phyloP scores from a whole-genome alignment of 2,329 filamentous ascomycete species.

The Aspergillus sp. region DNA sequence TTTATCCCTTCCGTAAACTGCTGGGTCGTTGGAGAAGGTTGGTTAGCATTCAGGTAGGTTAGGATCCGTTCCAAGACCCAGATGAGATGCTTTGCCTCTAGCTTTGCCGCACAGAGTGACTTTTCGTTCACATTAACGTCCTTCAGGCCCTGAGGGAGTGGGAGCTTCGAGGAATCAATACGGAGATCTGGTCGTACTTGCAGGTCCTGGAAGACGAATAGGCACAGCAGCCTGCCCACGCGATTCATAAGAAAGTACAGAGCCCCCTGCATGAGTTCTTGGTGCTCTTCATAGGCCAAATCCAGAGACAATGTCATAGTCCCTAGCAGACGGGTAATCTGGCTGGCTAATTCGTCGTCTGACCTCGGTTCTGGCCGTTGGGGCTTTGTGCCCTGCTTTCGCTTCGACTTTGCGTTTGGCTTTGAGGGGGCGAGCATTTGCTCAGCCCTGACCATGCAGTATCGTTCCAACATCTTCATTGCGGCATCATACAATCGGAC shows the following conservation, averaged over 20 bases:
- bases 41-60: constrained; percentile 14
- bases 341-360: constrained; percentile 12
- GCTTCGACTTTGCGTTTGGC: constrained; percentile 4
- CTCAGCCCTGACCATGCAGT: constrained; percentile 15
- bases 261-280: constrained; percentile 35
- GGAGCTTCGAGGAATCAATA: constrained; percentile 15
- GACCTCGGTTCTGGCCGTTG: constrained; percentile 2
- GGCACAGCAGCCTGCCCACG: constrained; percentile 33
- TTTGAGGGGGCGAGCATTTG: constrained; percentile 2
- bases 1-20: constrained; percentile 18
- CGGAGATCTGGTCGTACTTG: constrained; percentile 18
- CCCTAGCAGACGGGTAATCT: constrained; percentile 19
- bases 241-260: constrained; percentile 31
- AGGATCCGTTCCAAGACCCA: constrained; percentile 26
- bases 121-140: constrained; percentile 15
- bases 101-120: constrained; percentile 18
- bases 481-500: constrained; percentile 26
- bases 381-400: constrained; percentile 8
- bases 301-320: constrained; percentile 26
- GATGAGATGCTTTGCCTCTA: constrained; percentile 31
- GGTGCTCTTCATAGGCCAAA: constrained; percentile 16
- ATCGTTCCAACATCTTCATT: constrained; percentile 18
- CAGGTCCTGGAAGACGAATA: constrained; percentile 33
- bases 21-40: neutral
- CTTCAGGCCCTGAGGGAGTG: constrained; percentile 24